These are phyloP conservation scores for Quercus lobata DNA, from an alignment of 331 rosid species.

Conservation along the genomic window DNA sequence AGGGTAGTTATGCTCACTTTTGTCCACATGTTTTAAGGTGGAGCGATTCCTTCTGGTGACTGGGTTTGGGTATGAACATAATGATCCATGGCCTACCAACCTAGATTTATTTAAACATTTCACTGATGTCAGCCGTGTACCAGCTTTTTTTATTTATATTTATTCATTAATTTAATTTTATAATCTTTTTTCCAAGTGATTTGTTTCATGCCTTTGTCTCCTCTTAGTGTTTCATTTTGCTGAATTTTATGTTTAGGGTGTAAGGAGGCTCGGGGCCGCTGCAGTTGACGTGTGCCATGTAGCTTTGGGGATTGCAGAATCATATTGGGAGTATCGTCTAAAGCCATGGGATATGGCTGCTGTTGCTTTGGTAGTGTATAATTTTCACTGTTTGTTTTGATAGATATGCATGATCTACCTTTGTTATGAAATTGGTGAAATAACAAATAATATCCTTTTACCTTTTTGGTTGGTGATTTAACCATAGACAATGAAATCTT, in stretches of 20 bases:
- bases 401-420: background rate
- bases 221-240: background rate
- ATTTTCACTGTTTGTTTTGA: background rate
- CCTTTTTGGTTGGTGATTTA: background rate
- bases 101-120: conserved; percentile 78
- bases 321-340: conserved; percentile 93
- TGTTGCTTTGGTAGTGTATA: conserved; percentile 69
- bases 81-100: conserved; percentile 90
- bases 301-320: conserved; percentile 90
- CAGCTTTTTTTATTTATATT: conserved; percentile 27
- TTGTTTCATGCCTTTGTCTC: background rate
- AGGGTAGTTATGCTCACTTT: conserved; percentile 4
- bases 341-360: conserved; percentile 99
- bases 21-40: conserved; percentile 49
- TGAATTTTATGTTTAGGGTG: conserved; percentile 59
- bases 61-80: conserved; percentile 96
- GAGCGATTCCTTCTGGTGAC: conserved; percentile 89
- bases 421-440: background rate
- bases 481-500: background rate
- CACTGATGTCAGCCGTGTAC: conserved; percentile 93
- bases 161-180: background rate
- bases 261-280: conserved; percentile 96
- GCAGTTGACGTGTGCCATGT: conserved; percentile 98
- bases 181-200: background rate
- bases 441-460: background rate